A percentile compares a stretch with the other conserved stretches of the same genome.
Conservation (phyloP, 2,329 filamentous ascomycete genomes). For the Emmonsia crescens region DNA sequence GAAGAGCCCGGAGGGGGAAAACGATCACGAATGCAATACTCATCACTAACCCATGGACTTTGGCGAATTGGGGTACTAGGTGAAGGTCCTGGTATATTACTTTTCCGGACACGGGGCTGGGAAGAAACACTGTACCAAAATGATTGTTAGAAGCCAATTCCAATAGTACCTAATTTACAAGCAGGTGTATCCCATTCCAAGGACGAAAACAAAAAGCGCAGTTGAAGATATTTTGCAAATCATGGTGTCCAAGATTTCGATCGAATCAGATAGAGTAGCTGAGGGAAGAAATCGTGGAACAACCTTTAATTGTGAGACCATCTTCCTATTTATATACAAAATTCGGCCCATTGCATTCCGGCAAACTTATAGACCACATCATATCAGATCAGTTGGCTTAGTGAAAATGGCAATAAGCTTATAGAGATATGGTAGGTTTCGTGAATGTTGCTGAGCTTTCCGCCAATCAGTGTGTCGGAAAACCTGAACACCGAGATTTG, state of each 20-base stretch:
- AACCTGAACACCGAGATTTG: slow-evolving; percentile 12
- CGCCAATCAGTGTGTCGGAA: not conserved
- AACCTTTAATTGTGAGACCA: not conserved
- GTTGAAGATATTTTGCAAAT: not conserved
- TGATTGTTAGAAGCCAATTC: not conserved
- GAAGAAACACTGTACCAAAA: not conserved
- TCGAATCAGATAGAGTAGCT: not conserved
- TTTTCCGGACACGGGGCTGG: not conserved
- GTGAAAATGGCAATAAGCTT: not conserved
- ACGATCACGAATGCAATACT: slow-evolving; percentile 20
- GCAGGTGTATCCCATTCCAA: not conserved
- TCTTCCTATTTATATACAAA: not conserved
- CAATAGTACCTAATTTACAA: not conserved
- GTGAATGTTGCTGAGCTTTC: not conserved
- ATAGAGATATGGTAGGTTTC: not conserved
- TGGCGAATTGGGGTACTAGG: slow-evolving; percentile 11
- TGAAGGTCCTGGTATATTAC: slow-evolving; percentile 12
- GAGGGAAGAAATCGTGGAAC: not conserved
- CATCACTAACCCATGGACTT: slow-evolving; percentile 19
- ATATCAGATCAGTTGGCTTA: not conserved
- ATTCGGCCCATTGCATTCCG: not conserved
- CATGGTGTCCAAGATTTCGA: not conserved
- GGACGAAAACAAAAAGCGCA: not conserved
- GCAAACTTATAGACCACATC: not conserved
- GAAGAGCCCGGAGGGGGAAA: slow-evolving; percentile 17